Conservation (phyloP, 2,329 filamentous ascomycete species). For the Xylariaceae sp. region DNA sequence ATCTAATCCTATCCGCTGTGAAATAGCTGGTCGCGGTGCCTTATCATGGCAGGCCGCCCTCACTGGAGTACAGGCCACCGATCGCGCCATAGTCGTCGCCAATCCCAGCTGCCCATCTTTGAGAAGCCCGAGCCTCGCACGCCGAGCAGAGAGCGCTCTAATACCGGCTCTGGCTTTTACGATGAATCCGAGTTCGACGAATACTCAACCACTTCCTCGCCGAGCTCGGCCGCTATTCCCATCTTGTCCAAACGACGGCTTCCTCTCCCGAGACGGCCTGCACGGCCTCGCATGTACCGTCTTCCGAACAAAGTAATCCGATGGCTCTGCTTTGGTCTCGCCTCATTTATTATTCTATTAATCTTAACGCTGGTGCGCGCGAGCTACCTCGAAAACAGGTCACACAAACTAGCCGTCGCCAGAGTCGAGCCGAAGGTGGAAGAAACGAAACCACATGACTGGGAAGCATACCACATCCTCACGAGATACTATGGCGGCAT, state of each 20-base stretch:
- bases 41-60: conserved; percentile 44
- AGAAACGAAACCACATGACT: conserved; percentile 58
- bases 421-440: conserved; percentile 25
- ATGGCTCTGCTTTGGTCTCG: conserved; percentile 69
- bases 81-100: conserved; percentile 41
- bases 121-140: conserved; percentile 36
- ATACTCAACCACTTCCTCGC: conserved; percentile 40
- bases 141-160: conserved; percentile 46
- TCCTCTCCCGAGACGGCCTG: conserved; percentile 31
- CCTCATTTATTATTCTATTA: conserved; percentile 67
- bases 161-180: conserved; percentile 47
- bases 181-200: conserved; percentile 38
- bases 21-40: conserved; percentile 12
- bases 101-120: conserved; percentile 45
- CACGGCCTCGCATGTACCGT: conserved; percentile 47
- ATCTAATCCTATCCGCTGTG: not conserved
- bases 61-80: conserved; percentile 44
- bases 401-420: conserved; percentile 49
- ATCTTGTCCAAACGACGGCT: conserved; percentile 38
- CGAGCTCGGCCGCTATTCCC: conserved; percentile 41
- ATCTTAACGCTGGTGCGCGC: conserved; percentile 69
- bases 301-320: conserved; percentile 69
- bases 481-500: conserved; percentile 88
- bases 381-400: conserved; percentile 64
- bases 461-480: conserved; percentile 82